Percentiles rank a stretch among this genome's conserved stretches.
These are phyloP conservation scores for Xylariaceae sp. DNA, from an alignment of 2,329 filamentous ascomycete species.

Conservation along the genomic window DNA sequence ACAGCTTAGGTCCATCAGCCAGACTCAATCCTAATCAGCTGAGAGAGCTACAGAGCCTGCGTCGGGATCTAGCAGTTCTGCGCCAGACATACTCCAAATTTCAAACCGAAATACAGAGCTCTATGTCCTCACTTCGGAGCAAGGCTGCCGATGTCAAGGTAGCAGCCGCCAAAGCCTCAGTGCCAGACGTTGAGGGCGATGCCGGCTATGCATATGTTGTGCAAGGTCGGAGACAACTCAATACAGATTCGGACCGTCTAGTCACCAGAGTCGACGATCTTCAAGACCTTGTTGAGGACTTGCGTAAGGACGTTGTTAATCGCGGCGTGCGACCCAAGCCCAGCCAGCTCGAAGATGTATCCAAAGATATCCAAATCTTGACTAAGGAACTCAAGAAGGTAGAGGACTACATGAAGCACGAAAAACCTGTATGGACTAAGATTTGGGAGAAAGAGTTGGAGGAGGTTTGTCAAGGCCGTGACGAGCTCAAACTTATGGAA, in stretches of 20 bases:
- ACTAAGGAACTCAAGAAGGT: slow-evolving; percentile 89
- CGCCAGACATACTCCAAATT: slow-evolving; percentile 93
- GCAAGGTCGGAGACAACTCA: slow-evolving; percentile 81
- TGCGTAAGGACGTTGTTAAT: slow-evolving; percentile 93
- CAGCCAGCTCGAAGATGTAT: slow-evolving; percentile 82
- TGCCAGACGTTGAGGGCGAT: slow-evolving; percentile 72
- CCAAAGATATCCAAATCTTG: slow-evolving; percentile 79
- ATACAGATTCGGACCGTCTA: slow-evolving; percentile 82
- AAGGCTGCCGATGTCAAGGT: slow-evolving; percentile 82
- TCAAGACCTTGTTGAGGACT: slow-evolving; percentile 94
- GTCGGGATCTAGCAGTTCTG: slow-evolving; percentile 84
- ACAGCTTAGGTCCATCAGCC: slow-evolving; percentile 28
- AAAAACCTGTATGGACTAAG: slow-evolving; percentile 98
- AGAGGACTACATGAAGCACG: slow-evolving; percentile 84
- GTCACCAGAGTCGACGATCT: slow-evolving; percentile 92
- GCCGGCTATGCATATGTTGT: slow-evolving; percentile 84
- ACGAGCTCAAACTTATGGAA: slow-evolving; percentile 93
- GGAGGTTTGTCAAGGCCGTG: slow-evolving; percentile 90
- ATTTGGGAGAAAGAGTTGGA: slow-evolving; percentile 99
- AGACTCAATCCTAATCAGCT: slow-evolving; percentile 62
- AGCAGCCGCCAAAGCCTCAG: slow-evolving; percentile 65
- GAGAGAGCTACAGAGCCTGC: slow-evolving; percentile 75
- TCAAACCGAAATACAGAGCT: slow-evolving; percentile 80
- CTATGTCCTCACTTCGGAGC: slow-evolving; percentile 77
- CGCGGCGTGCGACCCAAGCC: slow-evolving; percentile 89